These are phyloP conservation scores for Phytophthora brassicae DNA, from an alignment of 352 stramenopile genomes.

Conservation along the genomic window DNA sequence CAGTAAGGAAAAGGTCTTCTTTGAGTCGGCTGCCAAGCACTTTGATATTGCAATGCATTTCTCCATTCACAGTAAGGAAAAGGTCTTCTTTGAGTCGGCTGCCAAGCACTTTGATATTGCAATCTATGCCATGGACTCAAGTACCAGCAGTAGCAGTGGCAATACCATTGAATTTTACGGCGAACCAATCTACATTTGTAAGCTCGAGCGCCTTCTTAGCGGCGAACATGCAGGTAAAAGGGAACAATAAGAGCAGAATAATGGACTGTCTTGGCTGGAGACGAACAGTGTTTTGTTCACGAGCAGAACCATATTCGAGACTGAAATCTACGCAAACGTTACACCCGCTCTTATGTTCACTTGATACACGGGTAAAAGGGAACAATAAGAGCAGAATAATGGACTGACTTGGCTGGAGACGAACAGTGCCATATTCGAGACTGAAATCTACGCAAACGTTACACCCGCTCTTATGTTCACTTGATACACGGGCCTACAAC, in stretches of 20 bases:
- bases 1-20: conserved; percentile 50
- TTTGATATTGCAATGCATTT: conserved; percentile 48
- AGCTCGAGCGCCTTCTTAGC: conserved; percentile 14
- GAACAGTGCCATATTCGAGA: conserved; percentile 16
- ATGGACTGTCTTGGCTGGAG: no score
- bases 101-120: conserved; percentile 41
- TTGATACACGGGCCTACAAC: conserved; percentile 34
- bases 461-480: conserved; percentile 6
- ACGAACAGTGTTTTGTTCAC: not conserved
- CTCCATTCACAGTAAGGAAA: conserved; percentile 27
- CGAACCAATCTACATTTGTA: conserved; percentile 58
- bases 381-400: no score
- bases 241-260: no score
- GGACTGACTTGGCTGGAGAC: no score
- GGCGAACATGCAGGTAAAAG: not conserved
- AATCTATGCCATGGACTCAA: conserved; percentile 31
- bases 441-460: conserved; percentile 18
- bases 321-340: conserved; percentile 18
- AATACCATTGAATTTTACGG: conserved; percentile 27
- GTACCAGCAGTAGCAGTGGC: not conserved
- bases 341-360: conserved; percentile 7
- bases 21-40: conserved; percentile 29
- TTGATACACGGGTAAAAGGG: not conserved
- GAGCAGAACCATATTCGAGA: conserved; percentile 20
- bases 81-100: conserved; percentile 43